Evolutionary conservation across 345 rosid genomes (phyloP).

Genomic region (Citrus sp.): DNA sequence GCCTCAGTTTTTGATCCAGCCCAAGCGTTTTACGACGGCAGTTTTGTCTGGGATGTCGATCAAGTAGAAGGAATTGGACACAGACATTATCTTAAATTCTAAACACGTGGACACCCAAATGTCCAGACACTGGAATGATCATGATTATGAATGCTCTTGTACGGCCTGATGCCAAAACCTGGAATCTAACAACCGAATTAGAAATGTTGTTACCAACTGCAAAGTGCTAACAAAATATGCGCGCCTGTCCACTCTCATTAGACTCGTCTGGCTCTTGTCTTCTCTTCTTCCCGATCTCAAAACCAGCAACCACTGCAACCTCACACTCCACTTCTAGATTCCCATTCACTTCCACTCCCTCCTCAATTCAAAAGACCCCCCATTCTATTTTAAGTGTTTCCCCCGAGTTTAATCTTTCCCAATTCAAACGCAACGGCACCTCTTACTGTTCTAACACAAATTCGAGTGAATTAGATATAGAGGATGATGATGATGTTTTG

Average conservation of each 20-base stretch:
- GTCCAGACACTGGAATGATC: neutral
- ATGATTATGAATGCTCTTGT: too few species aligned
- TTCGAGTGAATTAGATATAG: slow-evolving; percentile 15
- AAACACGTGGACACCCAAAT: slow-evolving; percentile 8
- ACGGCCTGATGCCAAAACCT: too few species aligned
- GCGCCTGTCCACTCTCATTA: slow-evolving; percentile 27
- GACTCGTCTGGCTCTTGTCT: slow-evolving; percentile 13
- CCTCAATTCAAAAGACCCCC: neutral
- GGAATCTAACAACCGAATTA: neutral
- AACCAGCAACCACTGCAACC: slow-evolving; percentile 7
- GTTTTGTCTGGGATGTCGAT: neutral
- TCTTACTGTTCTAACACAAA: slow-evolving; percentile 31
- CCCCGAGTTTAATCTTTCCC: slow-evolving; percentile 5
- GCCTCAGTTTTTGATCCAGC: neutral
- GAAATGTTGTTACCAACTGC: neutral
- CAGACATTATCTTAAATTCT: too few species aligned
- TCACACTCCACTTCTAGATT: slow-evolving; percentile 1
- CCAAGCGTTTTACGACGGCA: neutral
- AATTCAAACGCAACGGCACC: slow-evolving; percentile 10
- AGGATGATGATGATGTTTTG: slow-evolving; percentile 19
- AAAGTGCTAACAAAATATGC: slow-evolving; percentile 30
- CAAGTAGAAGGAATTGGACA: neutral
- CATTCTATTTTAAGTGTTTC: slow-evolving; percentile 2
- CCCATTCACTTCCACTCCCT: neutral
- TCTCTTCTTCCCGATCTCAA: slow-evolving; percentile 11